Percentiles rank a stretch among this genome's conserved stretches.
Evolutionary conservation across 176 grass and related monocot genomes (phyloP).

Genomic region (Avena atlantica): DNA sequence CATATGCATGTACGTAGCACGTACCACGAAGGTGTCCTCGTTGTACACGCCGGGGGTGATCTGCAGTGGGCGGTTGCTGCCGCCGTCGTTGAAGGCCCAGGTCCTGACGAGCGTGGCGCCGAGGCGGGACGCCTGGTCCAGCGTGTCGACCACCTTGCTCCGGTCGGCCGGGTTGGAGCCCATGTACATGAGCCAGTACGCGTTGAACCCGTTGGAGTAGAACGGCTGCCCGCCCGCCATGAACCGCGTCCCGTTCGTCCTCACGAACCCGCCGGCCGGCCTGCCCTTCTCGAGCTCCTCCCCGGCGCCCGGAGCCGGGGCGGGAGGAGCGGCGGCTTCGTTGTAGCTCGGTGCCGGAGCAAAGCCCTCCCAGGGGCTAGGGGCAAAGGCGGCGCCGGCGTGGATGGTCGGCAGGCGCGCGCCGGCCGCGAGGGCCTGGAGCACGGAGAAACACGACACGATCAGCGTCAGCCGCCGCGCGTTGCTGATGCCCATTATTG

Average conservation of each 20-base stretch:
- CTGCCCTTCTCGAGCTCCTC: not conserved
- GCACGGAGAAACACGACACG: not conserved
- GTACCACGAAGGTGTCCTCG: slow-evolving; percentile 71
- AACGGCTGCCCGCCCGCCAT: not conserved
- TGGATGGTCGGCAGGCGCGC: not conserved
- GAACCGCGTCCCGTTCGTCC: not conserved
- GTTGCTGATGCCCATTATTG: not conserved
- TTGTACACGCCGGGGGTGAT: slow-evolving; percentile 74
- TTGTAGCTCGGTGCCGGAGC: not conserved
- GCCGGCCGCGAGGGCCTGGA: not conserved
- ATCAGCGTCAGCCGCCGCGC: not conserved
- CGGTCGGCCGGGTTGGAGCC: slow-evolving; percentile 54
- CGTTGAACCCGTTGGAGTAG: slow-evolving; percentile 29
- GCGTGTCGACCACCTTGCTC: slow-evolving; percentile 55
- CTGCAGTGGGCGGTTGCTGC: slow-evolving; percentile 62
- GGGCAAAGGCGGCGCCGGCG: not conserved
- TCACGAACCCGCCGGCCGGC: not conserved
- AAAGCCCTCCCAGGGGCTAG: not conserved
- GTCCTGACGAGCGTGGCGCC: slow-evolving; percentile 63
- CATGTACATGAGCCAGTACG: slow-evolving; percentile 84
- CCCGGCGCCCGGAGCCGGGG: not conserved
- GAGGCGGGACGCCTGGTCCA: slow-evolving; percentile 57
- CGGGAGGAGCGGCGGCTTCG: not conserved
- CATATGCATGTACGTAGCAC: not conserved
- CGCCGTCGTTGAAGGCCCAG: slow-evolving; percentile 89